Evolutionary conservation across 2,329 filamentous ascomycete genomes (phyloP).

Genomic region (Aspergillus tanneri): DNA sequence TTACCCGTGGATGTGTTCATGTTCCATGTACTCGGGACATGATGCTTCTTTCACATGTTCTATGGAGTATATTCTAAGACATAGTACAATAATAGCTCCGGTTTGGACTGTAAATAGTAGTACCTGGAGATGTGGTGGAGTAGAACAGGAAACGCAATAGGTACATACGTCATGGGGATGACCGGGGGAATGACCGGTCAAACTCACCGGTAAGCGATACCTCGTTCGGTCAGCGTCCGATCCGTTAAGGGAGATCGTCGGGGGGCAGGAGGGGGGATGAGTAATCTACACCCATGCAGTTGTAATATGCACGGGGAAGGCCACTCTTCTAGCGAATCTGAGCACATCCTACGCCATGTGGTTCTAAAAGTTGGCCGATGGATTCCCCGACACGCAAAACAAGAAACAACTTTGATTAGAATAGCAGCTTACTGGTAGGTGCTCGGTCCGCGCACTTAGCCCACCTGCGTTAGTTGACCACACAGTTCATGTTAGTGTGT

Average conservation of each 20-base stretch:
- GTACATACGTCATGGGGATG: conserved; percentile 3
- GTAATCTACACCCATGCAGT: conserved; percentile 2
- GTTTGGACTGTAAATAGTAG: too few relatives aligned
- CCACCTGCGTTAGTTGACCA: not conserved
- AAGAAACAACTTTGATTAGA: conserved; percentile 7
- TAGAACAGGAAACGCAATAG: not conserved
- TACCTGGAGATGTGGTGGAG: not conserved
- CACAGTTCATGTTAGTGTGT: not conserved
- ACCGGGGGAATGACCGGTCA: conserved; percentile 6
- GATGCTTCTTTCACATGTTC: too few relatives aligned
- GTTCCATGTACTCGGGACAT: too few relatives aligned
- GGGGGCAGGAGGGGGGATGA: conserved; percentile 4
- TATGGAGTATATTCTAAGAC: too few relatives aligned
- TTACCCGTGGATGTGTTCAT: too few relatives aligned
- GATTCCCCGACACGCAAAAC: not conserved
- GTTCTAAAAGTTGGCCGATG: not conserved
- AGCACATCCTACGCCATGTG: not conserved
- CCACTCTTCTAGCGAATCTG: not conserved
- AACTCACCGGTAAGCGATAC: not conserved
- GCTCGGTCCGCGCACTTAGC: not conserved
- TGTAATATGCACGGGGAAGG: conserved; percentile 1
- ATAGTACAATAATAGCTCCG: too few relatives aligned
- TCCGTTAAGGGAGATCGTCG: conserved; percentile 3
- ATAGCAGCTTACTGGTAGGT: conserved; percentile 3
- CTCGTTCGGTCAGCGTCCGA: not conserved